phyloP scores from a whole-genome alignment of 129 eudicot species.

The Centaurea solstitialis region DNA sequence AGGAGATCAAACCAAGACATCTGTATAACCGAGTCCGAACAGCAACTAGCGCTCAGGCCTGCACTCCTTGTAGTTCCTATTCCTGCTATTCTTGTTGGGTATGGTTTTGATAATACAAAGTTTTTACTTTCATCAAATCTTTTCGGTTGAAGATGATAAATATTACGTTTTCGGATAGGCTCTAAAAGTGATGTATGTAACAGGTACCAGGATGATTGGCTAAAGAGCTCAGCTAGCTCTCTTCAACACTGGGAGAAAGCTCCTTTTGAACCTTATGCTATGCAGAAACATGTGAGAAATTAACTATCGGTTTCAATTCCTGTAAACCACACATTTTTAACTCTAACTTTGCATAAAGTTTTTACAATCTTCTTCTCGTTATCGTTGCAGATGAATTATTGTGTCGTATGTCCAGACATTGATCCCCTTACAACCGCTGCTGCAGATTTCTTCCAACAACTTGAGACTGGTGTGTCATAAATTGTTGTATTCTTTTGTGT shows the following conservation, averaged over 20 bases:
- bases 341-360: neutral
- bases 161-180: neutral
- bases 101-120: conserved; percentile 24
- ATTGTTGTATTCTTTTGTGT: neutral
- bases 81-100: conserved; percentile 99
- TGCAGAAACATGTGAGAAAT: conserved; percentile 79
- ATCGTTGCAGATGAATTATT: conserved; percentile 77
- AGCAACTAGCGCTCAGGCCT: conserved; percentile 73
- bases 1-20: conserved; percentile 52
- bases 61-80: conserved; percentile 77
- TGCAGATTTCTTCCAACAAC: conserved; percentile 96
- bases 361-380: conserved; percentile 1
- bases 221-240: conserved; percentile 82
- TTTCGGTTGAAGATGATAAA: neutral
- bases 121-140: neutral
- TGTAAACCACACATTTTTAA: neutral
- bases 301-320: neutral
- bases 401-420: conserved; percentile 98
- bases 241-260: conserved; percentile 98
- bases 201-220: conserved; percentile 99
- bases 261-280: conserved; percentile 97
- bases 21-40: conserved; percentile 67
- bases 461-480: conserved; percentile 79
- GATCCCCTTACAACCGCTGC: conserved; percentile 91
- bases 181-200: conserved; percentile 20